These are phyloP conservation scores for Fusarium beomiforme DNA, from an alignment of 2,329 filamentous ascomycete species.

Conservation along the genomic window DNA sequence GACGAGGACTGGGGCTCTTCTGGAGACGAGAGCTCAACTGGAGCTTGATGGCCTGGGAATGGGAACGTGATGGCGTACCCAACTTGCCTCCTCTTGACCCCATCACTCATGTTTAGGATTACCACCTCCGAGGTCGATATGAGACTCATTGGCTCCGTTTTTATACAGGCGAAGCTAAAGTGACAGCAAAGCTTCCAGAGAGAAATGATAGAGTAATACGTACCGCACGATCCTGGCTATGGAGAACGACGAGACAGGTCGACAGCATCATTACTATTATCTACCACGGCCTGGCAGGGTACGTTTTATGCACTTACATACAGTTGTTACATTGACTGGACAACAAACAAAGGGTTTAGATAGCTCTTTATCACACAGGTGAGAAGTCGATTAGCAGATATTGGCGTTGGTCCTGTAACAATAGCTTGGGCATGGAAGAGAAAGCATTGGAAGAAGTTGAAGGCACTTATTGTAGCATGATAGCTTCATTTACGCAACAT, in stretches of 20 bases:
- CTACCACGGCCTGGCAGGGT: conserved; percentile 12
- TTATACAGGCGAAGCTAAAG: conserved; percentile 17
- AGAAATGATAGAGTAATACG: conserved; percentile 32
- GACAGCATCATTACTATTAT: conserved; percentile 20
- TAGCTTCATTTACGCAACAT: conserved; percentile 19
- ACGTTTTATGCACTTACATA: conserved; percentile 35
- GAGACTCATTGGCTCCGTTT: conserved; percentile 44
- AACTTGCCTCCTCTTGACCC: conserved; percentile 55
- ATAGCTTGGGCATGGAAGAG: conserved; percentile 38
- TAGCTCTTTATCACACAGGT: conserved; percentile 56
- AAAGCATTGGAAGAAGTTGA: conserved; percentile 27
- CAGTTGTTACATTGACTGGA: conserved; percentile 44
- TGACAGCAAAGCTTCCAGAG: conserved; percentile 16
- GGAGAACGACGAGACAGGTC: conserved; percentile 3
- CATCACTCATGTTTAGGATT: conserved; percentile 62
- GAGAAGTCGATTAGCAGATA: conserved; percentile 32
- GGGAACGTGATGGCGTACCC: conserved; percentile 61
- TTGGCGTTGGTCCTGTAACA: conserved; percentile 34
- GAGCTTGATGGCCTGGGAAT: conserved; percentile 86
- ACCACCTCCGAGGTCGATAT: conserved; percentile 53
- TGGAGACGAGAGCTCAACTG: conserved; percentile 85
- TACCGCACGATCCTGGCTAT: conserved; percentile 18
- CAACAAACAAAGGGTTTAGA: conserved; percentile 60
- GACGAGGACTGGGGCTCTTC: conserved; percentile 73
- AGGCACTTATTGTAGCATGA: conserved; percentile 14